Percentiles rank a stretch among this genome's conserved stretches.
Evolutionary conservation across 73 alveolate genomes (phyloP).

Genomic region (Paraurostyla sp.): DNA sequence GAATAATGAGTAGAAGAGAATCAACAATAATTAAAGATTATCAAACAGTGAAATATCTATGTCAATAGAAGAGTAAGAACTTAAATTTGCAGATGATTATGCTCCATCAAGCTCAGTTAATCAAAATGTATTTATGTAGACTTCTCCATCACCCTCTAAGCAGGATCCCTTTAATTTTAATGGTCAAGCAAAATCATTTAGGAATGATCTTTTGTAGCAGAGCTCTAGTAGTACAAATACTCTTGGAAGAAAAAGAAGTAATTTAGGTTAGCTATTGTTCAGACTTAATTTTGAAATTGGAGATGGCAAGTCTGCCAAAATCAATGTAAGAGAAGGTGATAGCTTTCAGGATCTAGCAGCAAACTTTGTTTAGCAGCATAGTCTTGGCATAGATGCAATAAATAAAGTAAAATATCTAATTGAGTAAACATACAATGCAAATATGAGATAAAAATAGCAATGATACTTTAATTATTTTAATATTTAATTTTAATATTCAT

Average conservation of each 20-base stretch:
- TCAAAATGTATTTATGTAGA: not conserved
- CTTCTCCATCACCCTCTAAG: not conserved
- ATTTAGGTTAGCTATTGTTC: constrained; percentile 19
- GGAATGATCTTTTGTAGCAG: not conserved
- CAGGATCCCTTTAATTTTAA: not conserved
- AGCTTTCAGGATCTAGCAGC: not conserved
- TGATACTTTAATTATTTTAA: not conserved
- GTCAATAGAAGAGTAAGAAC: constrained; percentile 26
- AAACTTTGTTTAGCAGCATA: constrained; percentile 40
- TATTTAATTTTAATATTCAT: not conserved
- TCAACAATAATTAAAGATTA: not conserved
- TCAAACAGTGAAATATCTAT: not conserved
- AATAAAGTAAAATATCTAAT: constrained; percentile 1
- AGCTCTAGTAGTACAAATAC: not conserved
- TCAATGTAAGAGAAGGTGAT: constrained; percentile 55
- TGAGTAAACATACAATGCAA: constrained; percentile 34
- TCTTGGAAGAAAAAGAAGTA: not conserved
- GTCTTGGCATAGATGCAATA: constrained; percentile 33
- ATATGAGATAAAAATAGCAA: not conserved
- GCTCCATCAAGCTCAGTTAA: not conserved
- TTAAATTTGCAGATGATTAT: not conserved
- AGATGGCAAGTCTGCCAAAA: constrained; percentile 28
- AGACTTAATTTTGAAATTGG: constrained; percentile 57
- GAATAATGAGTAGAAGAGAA: constrained; percentile 11
- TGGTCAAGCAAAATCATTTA: no score